A percentile compares a stretch with the other conserved stretches of the same genome.
phyloP scores from a whole-genome alignment of 2,329 filamentous ascomycete species.

The Alternaria sp. region DNA sequence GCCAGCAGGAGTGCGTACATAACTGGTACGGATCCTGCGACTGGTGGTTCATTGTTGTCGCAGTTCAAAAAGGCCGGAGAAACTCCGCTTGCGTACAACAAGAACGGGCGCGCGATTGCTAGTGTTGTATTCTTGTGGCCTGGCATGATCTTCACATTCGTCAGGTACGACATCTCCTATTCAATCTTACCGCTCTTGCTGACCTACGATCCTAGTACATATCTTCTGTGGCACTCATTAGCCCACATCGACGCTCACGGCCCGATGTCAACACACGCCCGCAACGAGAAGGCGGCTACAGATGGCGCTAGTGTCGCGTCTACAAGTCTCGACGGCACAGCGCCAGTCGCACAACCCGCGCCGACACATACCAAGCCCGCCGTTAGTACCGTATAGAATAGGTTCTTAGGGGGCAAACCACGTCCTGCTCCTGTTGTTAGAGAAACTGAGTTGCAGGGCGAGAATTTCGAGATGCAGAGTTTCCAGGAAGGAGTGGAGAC shows the following conservation, averaged over 20 bases:
- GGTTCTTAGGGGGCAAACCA: not conserved
- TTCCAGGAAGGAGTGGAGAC: not conserved
- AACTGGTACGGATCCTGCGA: constrained; percentile 50
- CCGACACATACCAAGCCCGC: not conserved
- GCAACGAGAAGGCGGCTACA: constrained; percentile 11
- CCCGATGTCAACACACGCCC: constrained; percentile 51
- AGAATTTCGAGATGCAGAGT: not conserved
- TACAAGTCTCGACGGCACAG: not conserved
- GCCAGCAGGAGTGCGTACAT: constrained; percentile 58
- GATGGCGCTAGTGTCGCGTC: not conserved
- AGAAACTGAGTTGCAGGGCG: not conserved
- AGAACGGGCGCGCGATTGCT: constrained; percentile 61
- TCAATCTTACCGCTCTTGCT: not conserved
- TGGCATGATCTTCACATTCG: constrained; percentile 59
- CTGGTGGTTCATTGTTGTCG: constrained; percentile 45
- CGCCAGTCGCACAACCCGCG: not conserved
- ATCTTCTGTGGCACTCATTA: constrained; percentile 51
- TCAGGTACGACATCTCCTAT: constrained; percentile 47
- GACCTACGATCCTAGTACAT: constrained; percentile 37
- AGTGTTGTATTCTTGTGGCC: constrained; percentile 63
- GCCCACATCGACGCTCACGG: constrained; percentile 51
- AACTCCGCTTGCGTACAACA: constrained; percentile 55
- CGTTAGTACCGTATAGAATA: not conserved
- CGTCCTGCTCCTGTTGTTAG: not conserved
- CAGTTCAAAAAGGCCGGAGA: constrained; percentile 39